Evolutionary conservation across 129 eudicot genomes (phyloP).

Genomic region (Tagetes patula): DNA sequence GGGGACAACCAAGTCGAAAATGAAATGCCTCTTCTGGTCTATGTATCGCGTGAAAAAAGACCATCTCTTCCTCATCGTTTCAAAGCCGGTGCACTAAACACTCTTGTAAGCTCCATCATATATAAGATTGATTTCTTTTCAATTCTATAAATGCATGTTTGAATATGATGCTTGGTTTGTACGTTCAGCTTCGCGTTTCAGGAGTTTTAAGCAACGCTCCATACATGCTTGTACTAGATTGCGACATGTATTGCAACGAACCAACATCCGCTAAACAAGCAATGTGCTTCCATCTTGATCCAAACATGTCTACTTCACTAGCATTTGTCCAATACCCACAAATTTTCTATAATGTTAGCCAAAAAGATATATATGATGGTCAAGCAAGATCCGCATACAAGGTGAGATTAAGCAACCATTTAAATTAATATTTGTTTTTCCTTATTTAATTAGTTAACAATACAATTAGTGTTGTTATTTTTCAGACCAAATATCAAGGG

Average conservation of each 20-base stretch:
- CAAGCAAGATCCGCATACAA: conserved; percentile 64
- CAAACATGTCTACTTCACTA: conserved; percentile 49
- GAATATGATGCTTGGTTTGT: too few relatives aligned
- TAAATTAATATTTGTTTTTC: too few relatives aligned
- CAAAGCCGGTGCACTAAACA: conserved; percentile 92
- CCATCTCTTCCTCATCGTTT: conserved; percentile 75
- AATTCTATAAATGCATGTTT: too few relatives aligned
- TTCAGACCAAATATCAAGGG: conserved; percentile 72
- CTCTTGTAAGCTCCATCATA: conserved; percentile 48
- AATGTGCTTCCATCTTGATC: conserved; percentile 93
- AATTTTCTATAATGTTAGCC: conserved; percentile 61
- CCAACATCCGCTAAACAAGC: conserved; percentile 84
- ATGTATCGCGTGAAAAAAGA: conserved; percentile 78
- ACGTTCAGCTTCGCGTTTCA: conserved; percentile 80
- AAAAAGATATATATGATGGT: conserved; percentile 77
- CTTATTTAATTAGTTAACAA: too few relatives aligned
- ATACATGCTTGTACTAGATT: conserved; percentile 69
- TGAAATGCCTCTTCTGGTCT: conserved; percentile 74
- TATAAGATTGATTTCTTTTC: not conserved
- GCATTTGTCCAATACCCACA: conserved; percentile 80
- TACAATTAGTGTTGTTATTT: not conserved
- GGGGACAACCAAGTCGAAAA: conserved; percentile 19
- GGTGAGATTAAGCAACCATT: conserved; percentile 31
- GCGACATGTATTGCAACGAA: conserved; percentile 93
- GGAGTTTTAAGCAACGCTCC: conserved; percentile 74